Conservation (phyloP, 441 rosid genomes). For the Iberis amara region DNA sequence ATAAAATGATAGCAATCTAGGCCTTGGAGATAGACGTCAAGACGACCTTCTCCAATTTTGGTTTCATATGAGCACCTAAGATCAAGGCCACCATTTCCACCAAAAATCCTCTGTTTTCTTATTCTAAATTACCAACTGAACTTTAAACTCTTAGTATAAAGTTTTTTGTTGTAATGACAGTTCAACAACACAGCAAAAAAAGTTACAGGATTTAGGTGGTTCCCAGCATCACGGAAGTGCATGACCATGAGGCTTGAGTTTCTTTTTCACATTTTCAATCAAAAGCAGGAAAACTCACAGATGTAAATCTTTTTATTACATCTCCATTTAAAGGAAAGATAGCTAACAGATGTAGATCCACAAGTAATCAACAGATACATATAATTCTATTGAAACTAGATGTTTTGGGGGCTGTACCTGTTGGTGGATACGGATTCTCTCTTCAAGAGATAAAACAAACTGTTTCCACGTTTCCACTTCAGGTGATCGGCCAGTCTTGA, state of each 20-base stretch:
- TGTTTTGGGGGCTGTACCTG: slow-evolving; percentile 46
- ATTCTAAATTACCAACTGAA: too few relatives aligned
- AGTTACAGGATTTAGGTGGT: not conserved
- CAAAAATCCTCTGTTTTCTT: too few relatives aligned
- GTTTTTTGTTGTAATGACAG: too few relatives aligned
- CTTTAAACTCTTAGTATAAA: too few relatives aligned
- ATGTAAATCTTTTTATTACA: not conserved
- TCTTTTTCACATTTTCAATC: not conserved
- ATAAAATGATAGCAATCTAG: too few relatives aligned
- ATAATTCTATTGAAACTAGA: slow-evolving; percentile 7
- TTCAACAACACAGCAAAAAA: too few relatives aligned
- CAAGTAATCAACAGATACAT: not conserved
- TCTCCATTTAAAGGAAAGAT: slow-evolving; percentile 6
- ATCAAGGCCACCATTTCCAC: too few relatives aligned
- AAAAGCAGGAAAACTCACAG: slow-evolving; percentile 1
- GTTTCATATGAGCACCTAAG: too few relatives aligned
- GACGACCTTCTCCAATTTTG: too few relatives aligned
- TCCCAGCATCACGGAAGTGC: not conserved
- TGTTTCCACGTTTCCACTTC: slow-evolving; percentile 85
- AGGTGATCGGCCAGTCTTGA: slow-evolving; percentile 76
- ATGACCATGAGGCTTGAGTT: not conserved
- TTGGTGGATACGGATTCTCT: slow-evolving; percentile 77
- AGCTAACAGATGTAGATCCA: slow-evolving; percentile 13
- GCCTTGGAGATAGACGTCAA: too few relatives aligned
- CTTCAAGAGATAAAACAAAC: slow-evolving; percentile 63